Conservation (phyloP, 495 filamentous ascomycete genomes). For the Penicillium antarcticum region DNA sequence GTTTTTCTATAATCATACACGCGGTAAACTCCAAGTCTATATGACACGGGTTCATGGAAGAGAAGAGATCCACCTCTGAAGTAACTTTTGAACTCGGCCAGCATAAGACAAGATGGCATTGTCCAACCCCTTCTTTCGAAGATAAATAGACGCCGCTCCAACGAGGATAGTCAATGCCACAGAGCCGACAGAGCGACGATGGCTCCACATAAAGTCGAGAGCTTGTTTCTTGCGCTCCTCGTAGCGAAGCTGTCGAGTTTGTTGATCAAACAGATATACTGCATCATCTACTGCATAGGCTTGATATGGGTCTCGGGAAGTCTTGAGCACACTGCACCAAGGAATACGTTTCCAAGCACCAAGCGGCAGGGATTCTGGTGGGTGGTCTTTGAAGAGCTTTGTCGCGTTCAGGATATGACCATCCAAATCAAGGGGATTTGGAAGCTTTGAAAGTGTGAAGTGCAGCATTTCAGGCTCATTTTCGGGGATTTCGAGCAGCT, state of each 20-base stretch:
- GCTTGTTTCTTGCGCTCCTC: constrained; percentile 55
- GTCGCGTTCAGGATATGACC: constrained; percentile 63
- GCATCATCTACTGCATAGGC: constrained; percentile 58
- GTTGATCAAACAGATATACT: constrained; percentile 59
- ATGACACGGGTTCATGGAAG: neutral
- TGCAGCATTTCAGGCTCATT: constrained; percentile 96
- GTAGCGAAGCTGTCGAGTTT: constrained; percentile 64
- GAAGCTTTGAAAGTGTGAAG: constrained; percentile 81
- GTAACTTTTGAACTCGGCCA: constrained; percentile 21
- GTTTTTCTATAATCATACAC: neutral
- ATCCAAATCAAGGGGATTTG: constrained; percentile 80
- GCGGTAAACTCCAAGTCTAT: neutral
- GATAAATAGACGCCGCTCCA: constrained; percentile 54
- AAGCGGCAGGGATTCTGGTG: constrained; percentile 66
- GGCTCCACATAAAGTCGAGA: constrained; percentile 53
- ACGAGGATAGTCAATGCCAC: constrained; percentile 63
- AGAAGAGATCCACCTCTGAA: constrained; percentile 14
- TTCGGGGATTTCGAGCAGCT: constrained; percentile 74
- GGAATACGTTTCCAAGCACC: constrained; percentile 70
- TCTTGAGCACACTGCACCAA: constrained; percentile 77
- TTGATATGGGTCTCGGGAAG: constrained; percentile 51
- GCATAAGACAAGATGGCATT: constrained; percentile 38
- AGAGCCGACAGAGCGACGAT: constrained; percentile 54
- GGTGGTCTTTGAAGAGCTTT: constrained; percentile 58
- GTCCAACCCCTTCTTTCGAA: constrained; percentile 45